These are phyloP conservation scores for Panaeolus cyanescens DNA, from an alignment of 768 basidiomycete genomes.

Conservation along the genomic window DNA sequence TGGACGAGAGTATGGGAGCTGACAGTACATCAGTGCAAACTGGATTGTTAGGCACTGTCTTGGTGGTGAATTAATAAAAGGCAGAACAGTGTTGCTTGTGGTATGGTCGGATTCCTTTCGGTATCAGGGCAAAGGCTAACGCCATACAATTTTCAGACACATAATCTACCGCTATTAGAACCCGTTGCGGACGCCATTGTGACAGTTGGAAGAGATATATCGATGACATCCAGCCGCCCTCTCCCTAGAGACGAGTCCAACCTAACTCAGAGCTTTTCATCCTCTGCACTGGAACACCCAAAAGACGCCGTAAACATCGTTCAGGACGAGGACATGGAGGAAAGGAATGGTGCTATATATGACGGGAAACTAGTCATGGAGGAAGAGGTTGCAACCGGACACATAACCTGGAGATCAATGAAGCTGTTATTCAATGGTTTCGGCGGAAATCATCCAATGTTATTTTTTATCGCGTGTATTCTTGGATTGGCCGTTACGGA, in stretches of 20 bases:
- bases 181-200: slow-evolving; percentile 57
- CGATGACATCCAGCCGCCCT: slow-evolving; percentile 45
- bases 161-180: slow-evolving; percentile 48
- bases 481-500: slow-evolving; percentile 25
- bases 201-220: slow-evolving; percentile 51
- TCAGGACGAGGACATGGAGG: slow-evolving; percentile 19
- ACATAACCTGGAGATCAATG: slow-evolving; percentile 26
- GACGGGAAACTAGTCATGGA: slow-evolving; percentile 61
- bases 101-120: slow-evolving; percentile 25
- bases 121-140: no score
- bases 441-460: slow-evolving; percentile 31
- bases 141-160: no score
- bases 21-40: slow-evolving; percentile 63
- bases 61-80: slow-evolving; percentile 66
- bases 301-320: slow-evolving; percentile 18
- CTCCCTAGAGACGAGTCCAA: no score
- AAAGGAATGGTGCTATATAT: slow-evolving; percentile 11
- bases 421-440: slow-evolving; percentile 37
- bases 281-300: slow-evolving; percentile 25
- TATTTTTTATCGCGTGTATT: slow-evolving; percentile 32
- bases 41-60: slow-evolving; percentile 78
- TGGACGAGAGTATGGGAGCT: not conserved
- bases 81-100: slow-evolving; percentile 79
- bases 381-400: slow-evolving; percentile 54
- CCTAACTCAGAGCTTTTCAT: no score